Evolutionary conservation across 129 eudicot genomes (phyloP).

Genomic region (Artemisia argyi): DNA sequence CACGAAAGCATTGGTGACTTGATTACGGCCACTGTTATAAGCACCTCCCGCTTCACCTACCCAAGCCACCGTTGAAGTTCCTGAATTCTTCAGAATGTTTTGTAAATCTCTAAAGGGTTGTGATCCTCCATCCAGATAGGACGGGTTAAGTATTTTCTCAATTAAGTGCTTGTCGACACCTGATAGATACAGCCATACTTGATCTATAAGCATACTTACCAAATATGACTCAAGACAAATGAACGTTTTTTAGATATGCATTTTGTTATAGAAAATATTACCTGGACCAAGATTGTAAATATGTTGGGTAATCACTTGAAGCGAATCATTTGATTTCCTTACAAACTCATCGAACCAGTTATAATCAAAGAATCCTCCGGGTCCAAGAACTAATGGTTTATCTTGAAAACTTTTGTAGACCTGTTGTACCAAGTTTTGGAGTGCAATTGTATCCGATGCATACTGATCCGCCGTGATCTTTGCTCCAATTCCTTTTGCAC

Average conservation of each 20-base stretch:
- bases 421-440: slow-evolving; percentile 48
- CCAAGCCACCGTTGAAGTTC: too few species aligned
- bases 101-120: slow-evolving; percentile 50
- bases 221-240: neutral
- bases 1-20: too few species aligned
- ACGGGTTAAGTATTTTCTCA: slow-evolving; percentile 67
- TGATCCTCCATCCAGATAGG: slow-evolving; percentile 56
- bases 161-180: slow-evolving; percentile 56
- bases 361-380: slow-evolving; percentile 83
- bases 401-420: slow-evolving; percentile 41
- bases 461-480: slow-evolving; percentile 64
- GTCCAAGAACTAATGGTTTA: slow-evolving; percentile 72
- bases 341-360: slow-evolving; percentile 57
- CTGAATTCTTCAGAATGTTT: neutral
- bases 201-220: too few species aligned
- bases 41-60: too few species aligned
- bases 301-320: slow-evolving; percentile 75
- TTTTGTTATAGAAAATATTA: slow-evolving; percentile 31
- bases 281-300: slow-evolving; percentile 91
- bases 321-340: slow-evolving; percentile 47
- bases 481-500: slow-evolving; percentile 69
- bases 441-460: slow-evolving; percentile 46
- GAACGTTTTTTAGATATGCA: neutral
- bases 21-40: too few species aligned
- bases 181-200: slow-evolving; percentile 7